phyloP scores from a whole-genome alignment of 495 filamentous ascomycete species.

The Neurospora sp. region DNA sequence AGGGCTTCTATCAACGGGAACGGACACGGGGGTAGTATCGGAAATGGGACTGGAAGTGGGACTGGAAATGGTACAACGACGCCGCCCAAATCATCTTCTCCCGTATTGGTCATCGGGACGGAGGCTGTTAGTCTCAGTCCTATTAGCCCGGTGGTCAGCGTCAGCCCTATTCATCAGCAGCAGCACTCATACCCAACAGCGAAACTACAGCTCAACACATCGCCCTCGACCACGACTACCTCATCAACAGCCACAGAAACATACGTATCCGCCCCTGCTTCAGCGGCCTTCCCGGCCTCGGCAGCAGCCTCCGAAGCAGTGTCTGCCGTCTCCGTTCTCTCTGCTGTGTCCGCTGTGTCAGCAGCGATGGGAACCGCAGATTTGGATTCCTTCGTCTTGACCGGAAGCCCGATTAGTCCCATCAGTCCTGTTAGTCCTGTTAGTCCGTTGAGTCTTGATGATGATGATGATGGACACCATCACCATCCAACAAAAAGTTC shows the following conservation, averaged over 20 bases:
- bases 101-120: not conserved
- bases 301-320: not conserved
- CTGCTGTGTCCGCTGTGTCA: not conserved
- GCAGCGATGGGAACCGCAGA: not conserved
- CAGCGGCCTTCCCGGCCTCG: not conserved
- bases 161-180: not conserved
- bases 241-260: not conserved
- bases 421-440: conserved; percentile 6
- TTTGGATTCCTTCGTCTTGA: not conserved
- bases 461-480: not conserved
- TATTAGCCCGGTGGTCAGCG: not conserved
- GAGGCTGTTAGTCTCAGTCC: not conserved
- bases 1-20: not conserved
- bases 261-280: not conserved
- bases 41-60: too few species aligned
- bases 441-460: conserved; percentile 5
- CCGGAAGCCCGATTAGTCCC: conserved; percentile 1
- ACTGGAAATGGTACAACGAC: not conserved
- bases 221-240: too few species aligned
- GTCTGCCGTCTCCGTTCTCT: not conserved
- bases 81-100: not conserved
- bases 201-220: not conserved
- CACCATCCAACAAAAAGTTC: not conserved
- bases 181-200: not conserved
- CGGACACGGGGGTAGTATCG: too few species aligned